Percentiles rank a stretch among this genome's conserved stretches.
phyloP scores from a whole-genome alignment of 306 rosid species.

The Quercus mongolica region DNA sequence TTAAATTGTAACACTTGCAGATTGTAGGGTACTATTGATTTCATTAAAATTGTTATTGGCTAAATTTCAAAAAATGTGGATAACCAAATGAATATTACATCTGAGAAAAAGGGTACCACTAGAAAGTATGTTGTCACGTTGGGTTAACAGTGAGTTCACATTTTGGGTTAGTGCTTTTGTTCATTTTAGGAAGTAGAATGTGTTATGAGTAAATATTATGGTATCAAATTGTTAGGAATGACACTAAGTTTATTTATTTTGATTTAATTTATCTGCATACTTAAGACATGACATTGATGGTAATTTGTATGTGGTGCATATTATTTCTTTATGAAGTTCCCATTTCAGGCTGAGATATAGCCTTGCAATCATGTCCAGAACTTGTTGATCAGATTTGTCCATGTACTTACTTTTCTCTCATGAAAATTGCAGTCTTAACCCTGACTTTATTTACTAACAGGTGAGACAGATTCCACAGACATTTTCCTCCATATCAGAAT shows the following conservation, averaged over 20 bases:
- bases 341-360: not conserved
- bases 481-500: slow-evolving; percentile 32
- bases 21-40: not conserved
- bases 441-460: slow-evolving; percentile 16
- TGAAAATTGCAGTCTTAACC: not conserved
- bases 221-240: too few relatives aligned
- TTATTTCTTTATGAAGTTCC: too few relatives aligned
- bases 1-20: too few relatives aligned
- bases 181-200: too few relatives aligned
- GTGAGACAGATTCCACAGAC: slow-evolving; percentile 41
- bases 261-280: not conserved
- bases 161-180: too few relatives aligned
- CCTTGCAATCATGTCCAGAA: not conserved
- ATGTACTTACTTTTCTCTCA: not conserved
- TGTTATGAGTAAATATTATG: too few relatives aligned
- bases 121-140: too few relatives aligned
- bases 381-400: not conserved
- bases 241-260: too few relatives aligned
- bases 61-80: not conserved
- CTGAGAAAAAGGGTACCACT: not conserved
- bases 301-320: too few relatives aligned
- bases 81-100: not conserved
- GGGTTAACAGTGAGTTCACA: too few relatives aligned
- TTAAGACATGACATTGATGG: too few relatives aligned
- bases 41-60: not conserved